Base-by-base conservation (phyloP, 371 early-diverging fungal species). In the Saksenaea oblongispora region DNA sequence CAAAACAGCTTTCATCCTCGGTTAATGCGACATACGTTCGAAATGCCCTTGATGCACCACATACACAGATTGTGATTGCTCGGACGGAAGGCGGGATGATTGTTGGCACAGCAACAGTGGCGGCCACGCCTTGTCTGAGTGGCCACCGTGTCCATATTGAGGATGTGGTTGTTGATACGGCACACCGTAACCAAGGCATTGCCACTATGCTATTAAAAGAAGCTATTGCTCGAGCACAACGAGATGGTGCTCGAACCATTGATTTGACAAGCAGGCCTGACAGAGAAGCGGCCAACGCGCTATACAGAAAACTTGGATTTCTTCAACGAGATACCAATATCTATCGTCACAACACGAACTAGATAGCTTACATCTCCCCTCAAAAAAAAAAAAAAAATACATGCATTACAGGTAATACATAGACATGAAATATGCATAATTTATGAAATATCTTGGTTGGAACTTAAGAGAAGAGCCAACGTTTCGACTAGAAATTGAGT, bases 251-350 rank as follows among this genome's bases (percentile, higher is more conserved):
- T 9, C 72, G 64, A 57, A 71, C 72, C 22, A 70, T 82, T 41
- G 80, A 82, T 41, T 60, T 82, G 44, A 82, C 83, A 0, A 78
- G 78, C 58, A 67, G 83, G 36, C 79, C 78, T 13, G 78, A 78
- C 10, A 44, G 78, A 39, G 72, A 66, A 53, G 75, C 71, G 36
- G 83, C 83, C 58, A 82, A 82, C 70, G 28, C 55, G 39, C 68
- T 82, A 14, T 82, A 82, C 55, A 61, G 44, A 55, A 79, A 74
- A 28, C 58, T 82, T 22, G 83, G 83, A n/a, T 82, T 82, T 61
- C 63, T 71, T 11, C 62, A 67, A 60, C 62, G 82, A 55, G 74
- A 74, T 1, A 79, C 82, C 5, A 82, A 82, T 56, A 73, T 79
- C 0, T 82, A 82, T 37, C 67, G 81, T 42, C 76, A 66, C 28